A percentile compares a stretch with the other conserved stretches of the same genome.
Evolutionary conservation across 1,284 basidiomycete genomes (phyloP).

Genomic region (Chalciporus sp.): DNA sequence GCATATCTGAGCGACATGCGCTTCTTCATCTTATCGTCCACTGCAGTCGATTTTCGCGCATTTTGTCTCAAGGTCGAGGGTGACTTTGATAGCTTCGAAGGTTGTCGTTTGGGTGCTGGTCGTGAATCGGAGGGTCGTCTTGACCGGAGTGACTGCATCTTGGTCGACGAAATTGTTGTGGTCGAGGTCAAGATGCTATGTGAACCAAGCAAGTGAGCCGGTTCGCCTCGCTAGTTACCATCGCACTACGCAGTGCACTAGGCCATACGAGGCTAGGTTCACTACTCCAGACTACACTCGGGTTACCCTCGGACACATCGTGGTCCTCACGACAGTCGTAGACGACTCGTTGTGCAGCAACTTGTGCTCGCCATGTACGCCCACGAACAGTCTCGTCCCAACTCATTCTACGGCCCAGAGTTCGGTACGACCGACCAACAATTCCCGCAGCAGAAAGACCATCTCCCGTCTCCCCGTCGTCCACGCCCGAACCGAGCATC

Average conservation of each 20-base stretch:
- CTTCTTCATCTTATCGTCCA: conserved; percentile 93
- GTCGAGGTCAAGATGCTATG: conserved; percentile 9
- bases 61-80: conserved; percentile 33
- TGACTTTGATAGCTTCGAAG: conserved; percentile 44
- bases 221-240: not conserved
- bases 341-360: too few species aligned
- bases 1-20: conserved; percentile 91
- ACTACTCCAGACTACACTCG: not conserved
- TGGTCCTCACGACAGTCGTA: not conserved
- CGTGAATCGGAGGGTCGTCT: conserved; percentile 53
- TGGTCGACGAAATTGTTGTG: conserved; percentile 1
- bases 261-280: too few species aligned
- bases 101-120: conserved; percentile 39
- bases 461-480: conserved; percentile 7
- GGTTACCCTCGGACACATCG: not conserved
- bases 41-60: conserved; percentile 62
- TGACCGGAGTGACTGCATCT: conserved; percentile 69
- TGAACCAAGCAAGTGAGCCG: conserved; percentile 7
- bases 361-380: conserved; percentile 31
- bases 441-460: conserved; percentile 4
- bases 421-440: conserved; percentile 16
- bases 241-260: too few species aligned
- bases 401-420: conserved; percentile 38
- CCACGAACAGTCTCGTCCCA: conserved; percentile 37
- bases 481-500: conserved; percentile 25